Conservation (phyloP, 768 basidiomycete species). For the Solioccasus polychromus region DNA sequence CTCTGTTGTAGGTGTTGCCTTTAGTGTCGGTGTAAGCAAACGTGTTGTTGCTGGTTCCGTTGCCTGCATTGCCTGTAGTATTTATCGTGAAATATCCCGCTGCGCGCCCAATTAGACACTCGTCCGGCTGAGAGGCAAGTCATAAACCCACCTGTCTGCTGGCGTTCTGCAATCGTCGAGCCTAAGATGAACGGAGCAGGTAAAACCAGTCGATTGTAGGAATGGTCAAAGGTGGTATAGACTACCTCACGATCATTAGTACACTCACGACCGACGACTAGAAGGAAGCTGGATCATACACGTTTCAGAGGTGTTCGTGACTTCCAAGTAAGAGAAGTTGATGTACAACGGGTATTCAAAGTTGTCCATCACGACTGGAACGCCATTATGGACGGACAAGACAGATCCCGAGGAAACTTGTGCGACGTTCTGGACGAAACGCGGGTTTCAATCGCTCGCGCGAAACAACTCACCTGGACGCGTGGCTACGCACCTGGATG, state of each 20-base stretch:
- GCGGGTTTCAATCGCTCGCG: background rate
- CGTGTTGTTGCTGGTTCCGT: constrained; percentile 68
- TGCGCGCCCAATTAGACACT: constrained; percentile 17
- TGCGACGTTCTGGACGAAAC: constrained; percentile 40
- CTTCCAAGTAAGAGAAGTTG: constrained; percentile 34
- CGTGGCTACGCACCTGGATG: constrained; percentile 34
- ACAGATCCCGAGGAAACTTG: constrained; percentile 50
- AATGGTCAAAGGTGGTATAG: constrained; percentile 59
- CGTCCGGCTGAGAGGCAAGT: background rate
- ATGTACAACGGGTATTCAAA: constrained; percentile 54
- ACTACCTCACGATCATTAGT: constrained; percentile 34
- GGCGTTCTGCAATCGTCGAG: constrained; percentile 57
- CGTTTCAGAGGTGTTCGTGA: constrained; percentile 26
- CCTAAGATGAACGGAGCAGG: constrained; percentile 59
- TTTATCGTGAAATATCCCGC: constrained; percentile 50
- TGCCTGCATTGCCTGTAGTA: constrained; percentile 51
- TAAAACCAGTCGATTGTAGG: constrained; percentile 55
- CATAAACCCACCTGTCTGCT: constrained; percentile 49
- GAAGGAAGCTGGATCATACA: constrained; percentile 13
- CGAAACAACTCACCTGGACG: background rate
- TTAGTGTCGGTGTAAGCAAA: constrained; percentile 57
- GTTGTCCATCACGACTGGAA: constrained; percentile 41
- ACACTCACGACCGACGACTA: background rate
- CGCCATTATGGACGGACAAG: constrained; percentile 48
- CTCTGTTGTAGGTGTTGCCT: constrained; percentile 61